Conservation (phyloP, 2,329 filamentous ascomycete genomes). For the Celoporthe dispersa region DNA sequence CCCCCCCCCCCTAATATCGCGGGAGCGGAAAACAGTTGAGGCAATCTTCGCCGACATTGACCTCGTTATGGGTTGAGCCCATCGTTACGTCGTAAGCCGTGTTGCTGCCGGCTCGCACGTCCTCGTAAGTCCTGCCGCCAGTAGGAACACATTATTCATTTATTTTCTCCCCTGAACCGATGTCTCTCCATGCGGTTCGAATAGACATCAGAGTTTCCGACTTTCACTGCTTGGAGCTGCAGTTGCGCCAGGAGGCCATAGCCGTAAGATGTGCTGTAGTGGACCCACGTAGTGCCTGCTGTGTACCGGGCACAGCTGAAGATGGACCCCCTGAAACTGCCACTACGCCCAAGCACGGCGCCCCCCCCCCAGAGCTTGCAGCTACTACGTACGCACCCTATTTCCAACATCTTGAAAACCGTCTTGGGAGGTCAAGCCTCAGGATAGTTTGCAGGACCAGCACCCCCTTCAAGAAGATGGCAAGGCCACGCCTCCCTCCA, state of each 20-base stretch:
- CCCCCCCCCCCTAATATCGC: no score
- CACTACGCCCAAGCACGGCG: not conserved
- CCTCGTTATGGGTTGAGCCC: not conserved
- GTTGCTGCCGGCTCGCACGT: not conserved
- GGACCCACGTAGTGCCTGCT: not conserved
- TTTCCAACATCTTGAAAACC: no score
- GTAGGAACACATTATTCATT: no score
- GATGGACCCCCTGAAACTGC: not conserved
- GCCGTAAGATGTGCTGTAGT: not conserved
- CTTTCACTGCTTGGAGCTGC: not conserved
- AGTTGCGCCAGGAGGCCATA: not conserved
- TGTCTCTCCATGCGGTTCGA: not conserved
- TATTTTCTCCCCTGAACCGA: no score
- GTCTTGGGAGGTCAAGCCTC: not conserved
- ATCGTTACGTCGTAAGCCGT: not conserved
- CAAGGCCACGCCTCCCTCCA: conserved; percentile 1
- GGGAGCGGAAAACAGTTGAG: not conserved
- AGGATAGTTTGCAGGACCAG: no score
- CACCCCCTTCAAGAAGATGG: not conserved
- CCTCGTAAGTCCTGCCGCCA: no score
- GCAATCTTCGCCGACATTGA: conserved; percentile 5
- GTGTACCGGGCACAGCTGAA: not conserved
- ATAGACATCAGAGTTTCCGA: not conserved
- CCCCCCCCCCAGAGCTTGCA: no score
- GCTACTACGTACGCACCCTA: no score